Evolutionary conservation across 495 filamentous ascomycete genomes (phyloP), one percentile per base, ranked within the genome.

Genomic region (Neurospora sp.): DNA sequence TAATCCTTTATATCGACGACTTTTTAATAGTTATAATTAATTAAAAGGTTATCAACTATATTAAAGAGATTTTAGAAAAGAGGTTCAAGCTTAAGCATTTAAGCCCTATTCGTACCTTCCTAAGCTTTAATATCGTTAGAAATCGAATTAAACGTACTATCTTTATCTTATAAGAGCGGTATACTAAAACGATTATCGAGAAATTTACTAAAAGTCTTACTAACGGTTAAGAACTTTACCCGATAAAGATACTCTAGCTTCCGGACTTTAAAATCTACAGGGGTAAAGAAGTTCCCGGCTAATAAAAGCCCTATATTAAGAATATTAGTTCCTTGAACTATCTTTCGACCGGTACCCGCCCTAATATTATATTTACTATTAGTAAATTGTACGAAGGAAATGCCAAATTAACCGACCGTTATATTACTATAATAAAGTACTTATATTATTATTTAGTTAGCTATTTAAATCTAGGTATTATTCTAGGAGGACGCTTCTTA

Each of bases 21-120:
- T 39, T 39, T 3, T 0, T 39, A 1, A 0, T 39, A 11, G 10
- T 2, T 39, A 3, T 0, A 39, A 8, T 0, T 3, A 39, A 39
- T 2, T 0, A 11, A 0, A 39, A 39, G 10, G 9, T 11, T 39
- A 39, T 39, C 2, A 46, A 1, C 0, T 4, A 1, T 0, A 42
- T 70, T 8, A 44, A 44, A 8, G 4, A 5, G 0, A 44, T 2
- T 0, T 1, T 42, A 0, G 14, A 42, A 16, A 18, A 16, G 12
- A 42, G 5, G 4, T 42, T 42, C 0, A 42, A 42, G 1, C 0
- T 42, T 0, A 42, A 42, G 0, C 5, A 42, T 42, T 16, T 42
- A 1, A 3, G 40, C 0, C 39, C 3, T 3, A 4, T 42, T 0
- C 3, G 40, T 5, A 42, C 14, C 14, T 42, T 42, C 16, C 4